Evolutionary conservation across 176 grass and related monocot genomes (phyloP).

Genomic region (Oryza nivara): DNA sequence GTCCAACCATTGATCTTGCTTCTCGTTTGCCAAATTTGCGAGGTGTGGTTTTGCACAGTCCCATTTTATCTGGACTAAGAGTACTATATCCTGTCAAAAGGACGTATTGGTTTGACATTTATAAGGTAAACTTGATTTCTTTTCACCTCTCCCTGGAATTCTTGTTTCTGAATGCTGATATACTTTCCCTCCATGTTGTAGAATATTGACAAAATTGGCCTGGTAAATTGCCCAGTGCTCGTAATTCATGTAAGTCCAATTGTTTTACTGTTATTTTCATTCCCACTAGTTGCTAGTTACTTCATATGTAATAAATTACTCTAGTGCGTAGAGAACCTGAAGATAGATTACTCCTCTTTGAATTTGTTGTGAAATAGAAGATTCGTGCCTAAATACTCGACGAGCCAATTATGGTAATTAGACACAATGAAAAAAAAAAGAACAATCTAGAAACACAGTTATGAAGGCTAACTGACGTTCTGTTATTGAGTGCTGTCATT

Average conservation of each 20-base stretch:
- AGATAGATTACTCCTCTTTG: not conserved
- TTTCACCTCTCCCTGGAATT: not conserved
- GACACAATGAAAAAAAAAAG: constrained; percentile 14
- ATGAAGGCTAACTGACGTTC: not conserved
- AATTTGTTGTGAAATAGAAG: constrained; percentile 9
- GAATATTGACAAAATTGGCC: constrained; percentile 84
- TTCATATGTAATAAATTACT: not conserved
- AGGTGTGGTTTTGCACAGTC: constrained; percentile 89
- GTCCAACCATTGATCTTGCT: constrained; percentile 91
- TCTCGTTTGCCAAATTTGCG: constrained; percentile 76
- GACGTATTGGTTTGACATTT: constrained; percentile 94
- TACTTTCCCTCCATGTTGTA: constrained; percentile 40
- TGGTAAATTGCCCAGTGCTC: constrained; percentile 82
- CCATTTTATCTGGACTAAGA: constrained; percentile 84
- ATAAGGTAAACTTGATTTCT: constrained; percentile 65
- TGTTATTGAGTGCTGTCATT: constrained; percentile 30
- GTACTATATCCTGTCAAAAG: constrained; percentile 87
- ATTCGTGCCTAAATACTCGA: not conserved
- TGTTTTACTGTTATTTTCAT: not conserved
- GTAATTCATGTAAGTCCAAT: constrained; percentile 82
- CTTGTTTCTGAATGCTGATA: constrained; percentile 42
- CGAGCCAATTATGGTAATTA: constrained; percentile 13
- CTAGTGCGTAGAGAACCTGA: constrained; percentile 26
- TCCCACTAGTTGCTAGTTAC: not conserved
- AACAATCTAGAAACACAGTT: constrained; percentile 23